Conservation (phyloP, 176 grass and related monocot species). For the Tillandsia fasciculata region DNA sequence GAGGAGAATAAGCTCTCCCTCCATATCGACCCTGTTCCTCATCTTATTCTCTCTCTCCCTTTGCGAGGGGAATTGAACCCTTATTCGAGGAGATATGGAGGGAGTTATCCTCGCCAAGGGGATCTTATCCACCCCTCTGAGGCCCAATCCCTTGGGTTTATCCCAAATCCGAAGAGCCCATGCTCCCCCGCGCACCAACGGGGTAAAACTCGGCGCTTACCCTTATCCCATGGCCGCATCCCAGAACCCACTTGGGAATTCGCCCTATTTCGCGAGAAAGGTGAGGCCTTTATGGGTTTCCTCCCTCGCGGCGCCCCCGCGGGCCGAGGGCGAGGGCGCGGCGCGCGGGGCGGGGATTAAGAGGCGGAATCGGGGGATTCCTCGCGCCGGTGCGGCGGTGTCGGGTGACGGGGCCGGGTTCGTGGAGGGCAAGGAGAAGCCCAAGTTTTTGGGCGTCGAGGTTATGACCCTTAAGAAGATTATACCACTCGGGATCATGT, state of each 20-base stretch:
- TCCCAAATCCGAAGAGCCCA: background rate
- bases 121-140: conserved; percentile 15
- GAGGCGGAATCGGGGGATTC: background rate
- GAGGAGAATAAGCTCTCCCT: background rate
- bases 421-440: conserved; percentile 4
- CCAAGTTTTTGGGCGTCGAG: conserved; percentile 47
- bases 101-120: conserved; percentile 20
- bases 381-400: conserved; percentile 9
- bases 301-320: background rate
- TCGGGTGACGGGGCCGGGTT: conserved; percentile 9
- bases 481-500: conserved; percentile 69
- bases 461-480: conserved; percentile 60
- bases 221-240: background rate
- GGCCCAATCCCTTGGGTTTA: conserved; percentile 3
- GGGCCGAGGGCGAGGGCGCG: background rate
- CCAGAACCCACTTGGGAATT: background rate
- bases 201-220: background rate
- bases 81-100: conserved; percentile 24
- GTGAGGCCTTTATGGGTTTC: background rate
- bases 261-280: conserved; percentile 1
- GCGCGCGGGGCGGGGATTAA: background rate
- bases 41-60: background rate
- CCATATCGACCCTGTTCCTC: conserved; percentile 8
- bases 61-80: background rate
- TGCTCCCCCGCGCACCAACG: background rate